These are phyloP conservation scores for Eucalyptus leucophloia DNA, from an alignment of 345 rosid genomes.

Conservation along the genomic window DNA sequence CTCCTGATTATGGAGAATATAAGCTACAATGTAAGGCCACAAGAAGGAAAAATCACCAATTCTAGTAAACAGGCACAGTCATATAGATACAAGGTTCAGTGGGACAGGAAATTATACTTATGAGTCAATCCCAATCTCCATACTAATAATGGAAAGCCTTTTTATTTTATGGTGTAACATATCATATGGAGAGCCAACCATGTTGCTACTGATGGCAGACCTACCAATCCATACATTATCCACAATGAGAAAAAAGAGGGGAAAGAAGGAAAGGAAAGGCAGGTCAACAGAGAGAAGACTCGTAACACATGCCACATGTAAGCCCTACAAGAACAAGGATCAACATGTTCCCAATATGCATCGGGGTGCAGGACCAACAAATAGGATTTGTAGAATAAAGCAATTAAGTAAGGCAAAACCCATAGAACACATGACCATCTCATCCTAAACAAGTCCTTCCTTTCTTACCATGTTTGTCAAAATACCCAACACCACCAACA, in stretches of 20 bases:
- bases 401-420: neutral
- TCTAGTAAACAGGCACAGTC: neutral
- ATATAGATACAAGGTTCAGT: neutral
- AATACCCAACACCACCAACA: neutral
- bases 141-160: neutral
- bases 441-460: neutral
- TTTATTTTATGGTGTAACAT: neutral
- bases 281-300: neutral
- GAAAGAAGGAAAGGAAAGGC: neutral
- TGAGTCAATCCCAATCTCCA: neutral
- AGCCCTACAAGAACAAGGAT: neutral
- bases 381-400: neutral
- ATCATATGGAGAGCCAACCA: neutral
- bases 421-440: neutral
- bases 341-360: neutral
- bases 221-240: neutral
- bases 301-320: neutral
- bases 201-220: neutral
- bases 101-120: neutral
- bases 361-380: neutral
- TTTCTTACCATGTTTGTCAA: neutral
- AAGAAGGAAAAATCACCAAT: neutral
- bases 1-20: neutral
- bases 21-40: neutral
- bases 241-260: neutral